Conservation (phyloP, 306 rosid species). For the Quercus glauca region DNA sequence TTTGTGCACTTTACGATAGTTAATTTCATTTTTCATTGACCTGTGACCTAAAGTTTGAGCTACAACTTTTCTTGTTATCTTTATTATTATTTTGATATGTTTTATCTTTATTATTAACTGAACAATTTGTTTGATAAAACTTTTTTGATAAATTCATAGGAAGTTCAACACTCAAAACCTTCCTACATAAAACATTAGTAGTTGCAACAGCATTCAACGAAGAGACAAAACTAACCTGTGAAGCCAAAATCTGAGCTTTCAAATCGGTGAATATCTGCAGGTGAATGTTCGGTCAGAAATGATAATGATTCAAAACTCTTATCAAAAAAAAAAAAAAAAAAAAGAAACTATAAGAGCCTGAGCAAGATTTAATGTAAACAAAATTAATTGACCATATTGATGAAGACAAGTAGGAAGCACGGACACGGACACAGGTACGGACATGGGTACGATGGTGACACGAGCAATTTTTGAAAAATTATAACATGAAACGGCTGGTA, state of each 20-base stretch:
- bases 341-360: background rate
- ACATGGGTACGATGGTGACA: too few species aligned
- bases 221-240: constrained; percentile 42
- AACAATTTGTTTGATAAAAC: background rate
- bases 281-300: constrained; percentile 2
- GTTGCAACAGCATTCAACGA: background rate
- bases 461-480: too few species aligned
- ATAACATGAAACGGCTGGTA: too few species aligned
- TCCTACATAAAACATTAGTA: background rate
- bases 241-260: constrained; percentile 51
- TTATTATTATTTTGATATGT: too few species aligned
- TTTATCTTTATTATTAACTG: background rate
- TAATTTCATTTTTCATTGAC: too few species aligned
- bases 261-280: constrained; percentile 57
- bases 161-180: background rate
- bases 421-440: too few species aligned
- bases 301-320: background rate
- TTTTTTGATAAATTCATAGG: background rate
- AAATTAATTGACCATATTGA: background rate
- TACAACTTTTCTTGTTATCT: too few species aligned
- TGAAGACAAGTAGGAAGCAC: background rate
- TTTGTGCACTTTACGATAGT: too few species aligned
- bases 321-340: too few species aligned
- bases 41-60: too few species aligned
- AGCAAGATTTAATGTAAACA: too few species aligned